Percentiles rank a stretch among this genome's conserved stretches.
These are phyloP conservation scores for Syncephalastrum sp. DNA, from an alignment of 371 early-diverging fungal genomes.

Conservation along the genomic window DNA sequence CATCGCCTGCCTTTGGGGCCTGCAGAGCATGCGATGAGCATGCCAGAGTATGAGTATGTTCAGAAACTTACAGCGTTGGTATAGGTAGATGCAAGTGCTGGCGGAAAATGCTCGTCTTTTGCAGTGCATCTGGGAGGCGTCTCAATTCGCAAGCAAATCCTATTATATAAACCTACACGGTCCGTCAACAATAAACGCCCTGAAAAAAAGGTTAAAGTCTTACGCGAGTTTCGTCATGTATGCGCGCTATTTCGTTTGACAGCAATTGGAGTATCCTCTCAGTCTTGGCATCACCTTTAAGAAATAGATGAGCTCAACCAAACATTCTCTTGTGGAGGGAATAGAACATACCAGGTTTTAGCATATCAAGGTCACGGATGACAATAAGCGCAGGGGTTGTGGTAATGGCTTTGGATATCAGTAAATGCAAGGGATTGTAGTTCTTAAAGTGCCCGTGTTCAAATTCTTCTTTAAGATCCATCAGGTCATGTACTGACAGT, in stretches of 20 bases:
- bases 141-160: slow-evolving; percentile 31
- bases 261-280: not conserved
- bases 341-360: slow-evolving; percentile 11
- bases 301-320: slow-evolving; percentile 5
- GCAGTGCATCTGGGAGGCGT: slow-evolving; percentile 27
- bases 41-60: too few species aligned
- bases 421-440: slow-evolving; percentile 31
- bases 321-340: slow-evolving; percentile 4
- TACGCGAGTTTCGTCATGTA: slow-evolving; percentile 17
- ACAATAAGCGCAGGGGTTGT: slow-evolving; percentile 24
- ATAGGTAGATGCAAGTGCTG: slow-evolving; percentile 42
- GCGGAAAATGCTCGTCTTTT: slow-evolving; percentile 35
- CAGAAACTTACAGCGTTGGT: slow-evolving; percentile 32
- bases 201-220: not conserved
- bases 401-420: slow-evolving; percentile 21
- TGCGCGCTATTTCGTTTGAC: slow-evolving; percentile 14
- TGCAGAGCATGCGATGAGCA: slow-evolving; percentile 1
- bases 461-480: slow-evolving; percentile 34
- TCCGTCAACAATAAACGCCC: not conserved
- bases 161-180: slow-evolving; percentile 28
- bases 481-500: slow-evolving; percentile 28
- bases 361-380: slow-evolving; percentile 26
- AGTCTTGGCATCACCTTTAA: too few species aligned
- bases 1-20: slow-evolving; percentile 26
- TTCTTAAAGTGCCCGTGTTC: slow-evolving; percentile 19